These are phyloP conservation scores for Mycena epipterygia DNA, from an alignment of 768 basidiomycete species.

Conservation along the genomic window DNA sequence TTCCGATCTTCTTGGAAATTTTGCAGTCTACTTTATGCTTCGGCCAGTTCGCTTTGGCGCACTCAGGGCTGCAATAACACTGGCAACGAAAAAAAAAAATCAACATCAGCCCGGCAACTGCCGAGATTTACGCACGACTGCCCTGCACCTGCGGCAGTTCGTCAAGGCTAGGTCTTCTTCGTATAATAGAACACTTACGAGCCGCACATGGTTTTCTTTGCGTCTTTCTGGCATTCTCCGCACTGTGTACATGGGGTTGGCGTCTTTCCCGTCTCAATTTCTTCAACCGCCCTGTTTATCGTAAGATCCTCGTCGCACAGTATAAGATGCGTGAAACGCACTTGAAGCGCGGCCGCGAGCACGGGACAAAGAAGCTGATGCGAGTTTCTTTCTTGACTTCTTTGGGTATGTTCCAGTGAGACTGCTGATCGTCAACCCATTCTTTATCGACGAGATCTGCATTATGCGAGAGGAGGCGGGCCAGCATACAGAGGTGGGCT, in stretches of 20 bases:
- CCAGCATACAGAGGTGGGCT: conserved; percentile 38
- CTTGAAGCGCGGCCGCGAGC: conserved; percentile 34
- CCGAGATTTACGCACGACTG: conserved; percentile 15
- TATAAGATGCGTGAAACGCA: not conserved
- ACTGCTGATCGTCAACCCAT: conserved; percentile 34
- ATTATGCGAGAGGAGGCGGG: conserved; percentile 38
- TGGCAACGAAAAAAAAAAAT: conserved; percentile 5
- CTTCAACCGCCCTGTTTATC: conserved; percentile 32
- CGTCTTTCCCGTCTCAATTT: conserved; percentile 37
- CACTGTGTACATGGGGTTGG: conserved; percentile 17
- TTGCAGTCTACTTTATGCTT: conserved; percentile 37
- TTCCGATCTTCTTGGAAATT: conserved; percentile 34
- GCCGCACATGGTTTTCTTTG: conserved; percentile 31
- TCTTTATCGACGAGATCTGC: conserved; percentile 33
- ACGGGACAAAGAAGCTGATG: conserved; percentile 39
- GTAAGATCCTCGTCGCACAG: not conserved
- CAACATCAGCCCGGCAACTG: not conserved
- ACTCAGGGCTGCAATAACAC: conserved; percentile 37
- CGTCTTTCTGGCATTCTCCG: conserved; percentile 31
- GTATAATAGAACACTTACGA: conserved; percentile 27
- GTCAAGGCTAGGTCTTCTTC: not conserved
- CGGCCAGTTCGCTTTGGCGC: conserved; percentile 35
- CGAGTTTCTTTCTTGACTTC: conserved; percentile 36
- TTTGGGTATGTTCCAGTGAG: conserved; percentile 37
- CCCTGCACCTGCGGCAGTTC: conserved; percentile 6